Evolutionary conservation across 2,329 filamentous ascomycete species (phyloP), one percentile per base, ranked within the genome.

Genomic region (Talaromyces amestolkiae): DNA sequence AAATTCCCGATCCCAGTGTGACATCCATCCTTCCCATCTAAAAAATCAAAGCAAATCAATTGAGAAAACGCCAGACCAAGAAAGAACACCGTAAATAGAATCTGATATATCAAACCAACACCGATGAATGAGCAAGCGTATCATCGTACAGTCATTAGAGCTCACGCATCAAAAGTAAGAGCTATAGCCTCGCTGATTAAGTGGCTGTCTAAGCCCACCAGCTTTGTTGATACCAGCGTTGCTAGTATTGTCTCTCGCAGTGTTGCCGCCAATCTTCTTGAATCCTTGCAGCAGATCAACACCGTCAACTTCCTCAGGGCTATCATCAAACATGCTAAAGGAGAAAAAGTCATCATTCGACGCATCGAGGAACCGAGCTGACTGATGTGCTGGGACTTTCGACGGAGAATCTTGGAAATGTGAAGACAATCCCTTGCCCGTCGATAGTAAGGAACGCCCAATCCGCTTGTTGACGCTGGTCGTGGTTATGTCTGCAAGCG

Each of bases 251-350:
- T 63, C 61, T 47, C 35, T 63, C 19, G 51, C n/a, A 33, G 47
- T 35, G 54, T 72, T 61, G 22, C 78, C 77, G 59, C 79, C 80
- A 68, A 82, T 82, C 67, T 81, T 82, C 64, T 81, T 77, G 69
- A 82, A 82, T 4, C 80, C 80, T 70, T 82, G 79, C 49, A 81
- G 66, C 37, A 82, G 76, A 70, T 82, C 80, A 47, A 82, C 74
- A 24, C 78, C 78, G 65, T 81, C 79, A 17, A 80, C 77, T 35
- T 81, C 80, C 37, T 75, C 75, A 15, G 75, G 73, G 53, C 74
- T 73, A 61, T 82, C 80, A 39, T 82, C 79, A 54, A 81, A 81
- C 33, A 81, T 76, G 56, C 79, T 78, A 69, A 81, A 82, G n/a
- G 80, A 79, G 68, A 82, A 81, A 37, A 82, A 77, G 65, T 81